Evolutionary conservation across 1,284 basidiomycete species (phyloP), one percentile per base, ranked within the genome.

Genomic region (Phylloporus sp.): DNA sequence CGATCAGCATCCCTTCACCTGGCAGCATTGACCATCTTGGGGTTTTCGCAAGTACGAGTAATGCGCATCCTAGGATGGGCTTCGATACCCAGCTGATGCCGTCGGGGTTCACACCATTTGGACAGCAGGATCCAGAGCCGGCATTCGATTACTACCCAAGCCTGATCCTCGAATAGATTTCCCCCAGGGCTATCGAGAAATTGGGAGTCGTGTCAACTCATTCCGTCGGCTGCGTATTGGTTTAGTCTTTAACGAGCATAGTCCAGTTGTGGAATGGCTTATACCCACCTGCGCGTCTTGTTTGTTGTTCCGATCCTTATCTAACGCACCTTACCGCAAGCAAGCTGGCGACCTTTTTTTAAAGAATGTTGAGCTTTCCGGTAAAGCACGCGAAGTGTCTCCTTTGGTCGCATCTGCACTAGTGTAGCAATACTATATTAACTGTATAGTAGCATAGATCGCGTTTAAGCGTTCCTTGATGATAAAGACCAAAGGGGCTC

Each of bases 121-220:
- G 71, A 59, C 72, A 75, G 37, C 74, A 76, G 60, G 73, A 69
- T 53, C 64, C 71, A 59, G 75, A 79, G 50, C 70, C 76, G 32
- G 62, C 75, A 29, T 81, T 80, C 65, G 77, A 76, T 58, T 77
- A 81, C 63, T 78, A 79, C 57, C 79, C 80, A 64, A 80, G 83
- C 62, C 81, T 79, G 68, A 72, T 68, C 58, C 64, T 74, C 63
- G 74, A 71, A 62, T 74, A 74, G 60, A 62, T 51, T n/a, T 56
- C 60, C 5, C 50, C 29, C 44, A 34, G 34, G 87, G 86, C 63
- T 88, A 89, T 77, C 89, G 88, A 89, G 88, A 90, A 76, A 86
- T 90, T 59, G 84, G 88, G 73, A 79, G 34, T 47, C 54, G 53
- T 24, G 6, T 47, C 54, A 20, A 29, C 56, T 17, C 54, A 6